Evolutionary conservation across 23 red algal species (phyloP).

Genomic region (Agarophyton chilense): DNA sequence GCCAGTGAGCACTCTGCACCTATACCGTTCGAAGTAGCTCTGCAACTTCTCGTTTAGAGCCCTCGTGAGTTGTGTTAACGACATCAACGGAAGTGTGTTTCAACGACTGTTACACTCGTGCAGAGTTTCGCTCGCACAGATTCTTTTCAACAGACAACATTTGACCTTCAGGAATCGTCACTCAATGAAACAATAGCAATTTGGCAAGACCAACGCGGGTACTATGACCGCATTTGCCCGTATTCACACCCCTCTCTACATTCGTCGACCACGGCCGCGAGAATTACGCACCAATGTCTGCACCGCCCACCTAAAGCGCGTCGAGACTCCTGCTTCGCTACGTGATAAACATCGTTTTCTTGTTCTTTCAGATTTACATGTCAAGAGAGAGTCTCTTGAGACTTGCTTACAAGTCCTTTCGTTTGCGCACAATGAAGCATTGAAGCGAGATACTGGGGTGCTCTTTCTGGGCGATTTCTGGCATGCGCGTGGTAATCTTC

Average conservation of each 20-base stretch:
- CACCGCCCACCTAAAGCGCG: slow-evolving; percentile 20
- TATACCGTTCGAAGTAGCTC: no score
- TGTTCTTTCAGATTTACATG: slow-evolving; percentile 84
- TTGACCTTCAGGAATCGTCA: no score
- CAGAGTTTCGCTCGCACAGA: no score
- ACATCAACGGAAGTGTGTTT: no score
- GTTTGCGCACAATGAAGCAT: slow-evolving; percentile 57
- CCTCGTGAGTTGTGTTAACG: no score
- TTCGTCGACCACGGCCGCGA: background rate
- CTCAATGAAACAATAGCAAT: background rate
- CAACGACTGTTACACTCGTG: no score
- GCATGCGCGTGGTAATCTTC: slow-evolving; percentile 77
- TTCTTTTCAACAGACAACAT: no score
- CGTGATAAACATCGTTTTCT: slow-evolving; percentile 50
- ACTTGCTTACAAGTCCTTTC: slow-evolving; percentile 72
- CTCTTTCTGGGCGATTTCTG: slow-evolving; percentile 94
- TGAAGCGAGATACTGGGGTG: slow-evolving; percentile 63
- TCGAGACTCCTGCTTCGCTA: slow-evolving; percentile 32
- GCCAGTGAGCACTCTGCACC: no score
- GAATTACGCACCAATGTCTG: background rate
- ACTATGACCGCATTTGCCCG: slow-evolving; percentile 4
- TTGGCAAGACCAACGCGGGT: background rate
- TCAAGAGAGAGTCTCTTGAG: slow-evolving; percentile 54
- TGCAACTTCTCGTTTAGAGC: no score
- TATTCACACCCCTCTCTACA: background rate